Conservation (phyloP, 345 rosid species). For the Populus nigra region DNA sequence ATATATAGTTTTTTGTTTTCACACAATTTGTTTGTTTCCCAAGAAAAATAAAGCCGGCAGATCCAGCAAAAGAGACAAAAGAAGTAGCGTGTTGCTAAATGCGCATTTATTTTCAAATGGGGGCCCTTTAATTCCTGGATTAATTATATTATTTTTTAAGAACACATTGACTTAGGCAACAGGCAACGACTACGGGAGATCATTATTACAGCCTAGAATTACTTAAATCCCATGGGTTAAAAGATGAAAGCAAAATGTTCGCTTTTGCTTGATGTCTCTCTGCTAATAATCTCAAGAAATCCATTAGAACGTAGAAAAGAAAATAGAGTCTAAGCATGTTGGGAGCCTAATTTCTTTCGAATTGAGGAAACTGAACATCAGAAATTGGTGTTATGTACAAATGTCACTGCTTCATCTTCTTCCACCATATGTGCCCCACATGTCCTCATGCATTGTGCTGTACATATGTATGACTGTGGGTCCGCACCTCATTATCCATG, state of each 20-base stretch:
- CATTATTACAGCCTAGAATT: too few relatives aligned
- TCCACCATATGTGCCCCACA: background rate
- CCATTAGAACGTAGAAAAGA: too few relatives aligned
- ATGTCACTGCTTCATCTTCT: background rate
- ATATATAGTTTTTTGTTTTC: background rate
- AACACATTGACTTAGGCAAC: background rate
- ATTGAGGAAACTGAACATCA: too few relatives aligned
- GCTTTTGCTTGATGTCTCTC: background rate
- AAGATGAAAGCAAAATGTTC: background rate
- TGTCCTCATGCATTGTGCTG: background rate
- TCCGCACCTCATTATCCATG: slow-evolving; percentile 13
- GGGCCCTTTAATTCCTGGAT: background rate
- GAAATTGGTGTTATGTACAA: too few relatives aligned
- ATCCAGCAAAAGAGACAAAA: slow-evolving; percentile 19
- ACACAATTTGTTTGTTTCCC: slow-evolving; percentile 17
- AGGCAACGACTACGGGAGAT: background rate
- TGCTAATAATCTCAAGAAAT: background rate
- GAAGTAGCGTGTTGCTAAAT: background rate
- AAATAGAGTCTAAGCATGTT: too few relatives aligned
- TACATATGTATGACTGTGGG: background rate
- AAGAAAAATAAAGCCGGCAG: slow-evolving; percentile 29
- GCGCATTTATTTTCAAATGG: background rate
- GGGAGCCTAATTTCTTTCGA: too few relatives aligned
- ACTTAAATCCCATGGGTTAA: background rate
- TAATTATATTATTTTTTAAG: background rate